Conservation (phyloP, 2,329 filamentous ascomycete genomes). For the Cadophora sp. region DNA sequence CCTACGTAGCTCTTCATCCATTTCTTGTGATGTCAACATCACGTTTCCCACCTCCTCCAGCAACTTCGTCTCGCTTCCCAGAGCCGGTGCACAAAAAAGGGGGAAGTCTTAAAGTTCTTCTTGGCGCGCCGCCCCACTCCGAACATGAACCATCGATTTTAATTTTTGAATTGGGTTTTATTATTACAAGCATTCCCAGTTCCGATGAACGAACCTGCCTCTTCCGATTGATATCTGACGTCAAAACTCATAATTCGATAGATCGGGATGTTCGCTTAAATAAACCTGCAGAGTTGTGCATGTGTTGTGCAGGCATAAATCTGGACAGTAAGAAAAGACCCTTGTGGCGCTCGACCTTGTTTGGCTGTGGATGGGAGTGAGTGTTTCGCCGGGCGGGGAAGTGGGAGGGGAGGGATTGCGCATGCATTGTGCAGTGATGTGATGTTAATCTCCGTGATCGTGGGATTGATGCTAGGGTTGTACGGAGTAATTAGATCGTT, state of each 20-base stretch:
- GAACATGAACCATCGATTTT: no score
- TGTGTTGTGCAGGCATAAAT: neutral
- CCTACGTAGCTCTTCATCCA: no score
- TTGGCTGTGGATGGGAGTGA: neutral
- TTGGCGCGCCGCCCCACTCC: no score
- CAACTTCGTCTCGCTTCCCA: no score
- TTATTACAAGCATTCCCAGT: no score
- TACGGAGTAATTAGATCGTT: neutral
- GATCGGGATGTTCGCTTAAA: neutral
- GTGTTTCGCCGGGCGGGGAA: conserved; percentile 2
- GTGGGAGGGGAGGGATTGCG: neutral
- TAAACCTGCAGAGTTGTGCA: no score
- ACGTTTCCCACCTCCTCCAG: no score
- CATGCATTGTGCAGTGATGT: conserved; percentile 9
- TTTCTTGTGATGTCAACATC: no score
- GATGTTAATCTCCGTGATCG: conserved; percentile 5
- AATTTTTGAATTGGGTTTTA: no score
- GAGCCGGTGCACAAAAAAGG: no score
- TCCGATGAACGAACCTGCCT: no score
- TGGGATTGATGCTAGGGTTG: neutral
- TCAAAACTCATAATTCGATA: neutral
- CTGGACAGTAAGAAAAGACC: neutral
- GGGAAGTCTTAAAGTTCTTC: no score
- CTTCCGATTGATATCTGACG: neutral
- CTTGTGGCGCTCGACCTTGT: conserved; percentile 2